Percentiles rank a stretch among this genome's conserved stretches.
Evolutionary conservation across 371 early-diverging fungal species (phyloP).

Genomic region (Choanephora cucurbitarum): DNA sequence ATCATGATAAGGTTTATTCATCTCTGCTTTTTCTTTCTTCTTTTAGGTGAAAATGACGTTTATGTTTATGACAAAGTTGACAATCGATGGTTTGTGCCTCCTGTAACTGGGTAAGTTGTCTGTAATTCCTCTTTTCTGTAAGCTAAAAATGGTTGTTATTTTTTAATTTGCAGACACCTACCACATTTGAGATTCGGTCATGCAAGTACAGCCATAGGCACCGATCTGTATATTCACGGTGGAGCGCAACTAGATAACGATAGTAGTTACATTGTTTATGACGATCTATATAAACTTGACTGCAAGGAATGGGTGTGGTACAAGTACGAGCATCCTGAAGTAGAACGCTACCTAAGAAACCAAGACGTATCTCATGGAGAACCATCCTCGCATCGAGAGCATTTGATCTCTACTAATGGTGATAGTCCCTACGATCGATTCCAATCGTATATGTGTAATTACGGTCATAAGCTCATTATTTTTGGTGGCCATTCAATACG

Average conservation of each 20-base stretch:
- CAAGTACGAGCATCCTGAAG: constrained; percentile 41
- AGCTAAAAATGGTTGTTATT: not conserved
- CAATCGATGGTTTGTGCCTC: constrained; percentile 35
- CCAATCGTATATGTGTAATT: constrained; percentile 28
- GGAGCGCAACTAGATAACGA: constrained; percentile 44
- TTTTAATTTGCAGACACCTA: constrained; percentile 27
- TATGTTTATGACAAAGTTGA: constrained; percentile 30
- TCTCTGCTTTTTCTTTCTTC: not conserved
- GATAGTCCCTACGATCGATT: constrained; percentile 33
- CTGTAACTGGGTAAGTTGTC: constrained; percentile 30
- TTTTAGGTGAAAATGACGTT: constrained; percentile 39
- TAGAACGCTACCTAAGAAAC: constrained; percentile 19
- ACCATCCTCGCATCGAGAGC: not conserved
- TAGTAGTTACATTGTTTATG: constrained; percentile 29
- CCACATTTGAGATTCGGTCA: constrained; percentile 34
- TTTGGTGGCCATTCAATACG: constrained; percentile 40
- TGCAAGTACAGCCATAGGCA: constrained; percentile 37
- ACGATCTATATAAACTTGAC: constrained; percentile 34
- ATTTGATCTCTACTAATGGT: constrained; percentile 29
- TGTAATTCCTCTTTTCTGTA: not conserved
- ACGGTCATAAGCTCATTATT: constrained; percentile 25
- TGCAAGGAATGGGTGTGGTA: constrained; percentile 33
- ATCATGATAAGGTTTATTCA: no score
- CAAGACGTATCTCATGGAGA: not conserved
- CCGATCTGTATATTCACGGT: constrained; percentile 45